Conservation (phyloP, 176 grass and related monocot genomes). For the Coix lacrymajobi region DNA sequence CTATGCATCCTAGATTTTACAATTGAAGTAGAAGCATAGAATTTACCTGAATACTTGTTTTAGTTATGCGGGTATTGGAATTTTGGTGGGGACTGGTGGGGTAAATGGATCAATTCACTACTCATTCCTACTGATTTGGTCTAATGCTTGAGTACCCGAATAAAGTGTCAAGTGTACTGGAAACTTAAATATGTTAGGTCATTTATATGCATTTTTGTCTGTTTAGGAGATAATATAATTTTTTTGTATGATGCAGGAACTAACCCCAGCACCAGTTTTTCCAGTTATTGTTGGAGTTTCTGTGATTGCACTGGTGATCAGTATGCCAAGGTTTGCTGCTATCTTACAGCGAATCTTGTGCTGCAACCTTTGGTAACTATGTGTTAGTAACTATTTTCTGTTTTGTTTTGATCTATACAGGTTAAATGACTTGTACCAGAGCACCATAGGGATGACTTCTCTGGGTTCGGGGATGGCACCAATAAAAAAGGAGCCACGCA, state of each 20-base stretch:
- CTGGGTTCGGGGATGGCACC: slow-evolving; percentile 34
- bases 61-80: not conserved
- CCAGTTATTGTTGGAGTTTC: slow-evolving; percentile 80
- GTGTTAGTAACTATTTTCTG: not conserved
- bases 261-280: slow-evolving; percentile 68
- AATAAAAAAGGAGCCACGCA: slow-evolving; percentile 75
- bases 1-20: slow-evolving; percentile 5
- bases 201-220: slow-evolving; percentile 4
- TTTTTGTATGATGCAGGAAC: slow-evolving; percentile 53
- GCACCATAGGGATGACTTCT: slow-evolving; percentile 51
- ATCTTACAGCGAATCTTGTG: slow-evolving; percentile 3
- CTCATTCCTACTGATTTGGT: not conserved
- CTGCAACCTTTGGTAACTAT: not conserved
- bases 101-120: not conserved
- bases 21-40: not conserved
- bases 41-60: not conserved
- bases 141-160: not conserved
- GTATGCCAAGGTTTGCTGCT: slow-evolving; percentile 80
- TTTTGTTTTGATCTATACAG: slow-evolving; percentile 41
- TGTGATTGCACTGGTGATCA: slow-evolving; percentile 68
- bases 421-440: slow-evolving; percentile 87
- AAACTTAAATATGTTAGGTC: not conserved
- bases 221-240: slow-evolving; percentile 1
- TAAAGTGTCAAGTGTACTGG: not conserved
- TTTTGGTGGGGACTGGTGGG: not conserved